Conservation (phyloP, 257 asterid species). For the Ehretia macrophylla region DNA sequence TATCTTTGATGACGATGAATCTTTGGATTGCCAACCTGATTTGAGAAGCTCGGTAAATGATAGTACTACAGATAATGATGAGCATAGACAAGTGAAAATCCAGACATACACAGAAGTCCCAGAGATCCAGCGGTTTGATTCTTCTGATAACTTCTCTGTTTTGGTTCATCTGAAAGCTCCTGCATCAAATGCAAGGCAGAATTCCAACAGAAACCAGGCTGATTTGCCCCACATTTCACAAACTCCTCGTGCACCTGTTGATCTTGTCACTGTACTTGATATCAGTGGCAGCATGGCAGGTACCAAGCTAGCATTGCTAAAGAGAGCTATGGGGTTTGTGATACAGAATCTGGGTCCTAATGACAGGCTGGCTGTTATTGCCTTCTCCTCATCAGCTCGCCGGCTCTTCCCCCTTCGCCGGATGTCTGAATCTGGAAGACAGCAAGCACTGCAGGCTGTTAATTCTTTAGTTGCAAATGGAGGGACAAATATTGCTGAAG, state of each 20-base stretch:
- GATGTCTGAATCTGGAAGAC: constrained; percentile 7
- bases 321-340: constrained; percentile 16
- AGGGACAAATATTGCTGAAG: constrained; percentile 9
- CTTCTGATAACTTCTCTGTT: neutral
- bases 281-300: constrained; percentile 18
- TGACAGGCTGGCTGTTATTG: constrained; percentile 8
- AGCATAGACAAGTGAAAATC: neutral
- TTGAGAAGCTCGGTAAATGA: neutral
- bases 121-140: neutral
- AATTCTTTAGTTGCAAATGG: constrained; percentile 7
- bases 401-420: constrained; percentile 8
- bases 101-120: constrained; percentile 6
- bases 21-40: constrained; percentile 47
- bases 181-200: neutral
- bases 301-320: constrained; percentile 12
- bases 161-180: constrained; percentile 12
- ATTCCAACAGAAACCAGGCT: neutral
- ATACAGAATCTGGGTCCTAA: constrained; percentile 14
- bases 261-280: constrained; percentile 17
- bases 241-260: constrained; percentile 11
- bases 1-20: constrained; percentile 73
- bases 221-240: neutral
- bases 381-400: constrained; percentile 3
- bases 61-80: neutral
- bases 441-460: constrained; percentile 6